Base-by-base conservation (phyloP, 2,329 filamentous ascomycete species). In the Hirsutella rhossiliensis region DNA sequence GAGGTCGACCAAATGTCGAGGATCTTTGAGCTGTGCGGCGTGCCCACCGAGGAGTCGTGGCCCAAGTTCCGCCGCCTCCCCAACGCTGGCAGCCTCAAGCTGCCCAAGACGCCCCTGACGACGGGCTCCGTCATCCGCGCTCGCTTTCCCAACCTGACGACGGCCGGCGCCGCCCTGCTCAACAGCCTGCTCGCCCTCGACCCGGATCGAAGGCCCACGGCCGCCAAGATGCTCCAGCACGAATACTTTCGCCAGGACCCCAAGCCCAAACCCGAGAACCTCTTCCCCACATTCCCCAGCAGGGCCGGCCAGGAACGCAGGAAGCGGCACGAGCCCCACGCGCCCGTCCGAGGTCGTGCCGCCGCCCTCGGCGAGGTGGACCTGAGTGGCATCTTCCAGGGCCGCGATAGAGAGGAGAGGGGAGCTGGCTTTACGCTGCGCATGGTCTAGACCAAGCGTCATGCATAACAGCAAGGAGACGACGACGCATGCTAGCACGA, bases 271-370 rank as follows among this genome's bases (percentile, higher is more conserved):
- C 80, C 83, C 8, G 84, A 87, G 59, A 84, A 83, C 54, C 83
- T 98, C 81, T 97, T 98, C 59, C 92, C 92, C 3, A 97, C 92
- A 0, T 98, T 97, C 60, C 92, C 92, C 0, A 92, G 85, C 54
- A 96, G 94, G 63, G 92, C 92, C 0, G 87, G 88, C 2, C 84
- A 92, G 69, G 92, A 98, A 69, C 83, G 81, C 57, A 71, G 88
- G 53, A 71, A 86, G 50, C 71, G 77, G 32, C 71, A 76, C 47
- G 78, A 80, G 47, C 92, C 92, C 1, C 82, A 88, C 61, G 92
- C 92, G 7, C 92, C 92, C 0, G 77, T 76, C 34, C 72, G 90
- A 29, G 89, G 88, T 0, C 79, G 84, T 45, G 78, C 77, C 2
- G 69, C 73, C 1, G 67, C 71, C 5, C 52, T 79, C 3, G 70